phyloP scores from a whole-genome alignment of 106 monocot genomes.

The Hemerocallis citrina region DNA sequence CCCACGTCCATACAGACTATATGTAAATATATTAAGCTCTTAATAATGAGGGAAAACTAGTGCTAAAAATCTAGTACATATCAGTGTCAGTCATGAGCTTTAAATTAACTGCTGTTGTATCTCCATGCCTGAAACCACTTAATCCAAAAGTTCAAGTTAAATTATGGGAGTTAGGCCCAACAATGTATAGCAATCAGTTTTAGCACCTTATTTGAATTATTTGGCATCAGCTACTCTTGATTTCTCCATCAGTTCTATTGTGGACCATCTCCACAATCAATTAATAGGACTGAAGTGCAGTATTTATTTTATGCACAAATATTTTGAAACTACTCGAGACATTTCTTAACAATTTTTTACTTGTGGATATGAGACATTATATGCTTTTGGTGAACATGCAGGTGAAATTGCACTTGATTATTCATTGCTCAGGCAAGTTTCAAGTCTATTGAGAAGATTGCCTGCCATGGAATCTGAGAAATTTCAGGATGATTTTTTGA shows the following conservation, averaged over 20 bases:
- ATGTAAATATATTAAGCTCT: no score
- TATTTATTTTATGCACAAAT: background rate
- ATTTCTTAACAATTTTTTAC: background rate
- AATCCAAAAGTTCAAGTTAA: no score
- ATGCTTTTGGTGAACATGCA: constrained; percentile 12
- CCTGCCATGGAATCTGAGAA: constrained; percentile 97
- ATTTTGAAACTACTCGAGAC: background rate
- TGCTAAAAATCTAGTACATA: no score
- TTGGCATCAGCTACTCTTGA: no score
- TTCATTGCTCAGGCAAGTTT: constrained; percentile 95
- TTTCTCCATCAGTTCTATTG: background rate
- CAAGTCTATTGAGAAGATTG: constrained; percentile 91
- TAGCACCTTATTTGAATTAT: no score
- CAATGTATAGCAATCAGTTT: no score
- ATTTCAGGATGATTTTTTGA: constrained; percentile 95
- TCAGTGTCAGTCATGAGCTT: no score
- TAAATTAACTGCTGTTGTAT: no score
- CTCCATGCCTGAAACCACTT: no score
- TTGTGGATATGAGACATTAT: background rate
- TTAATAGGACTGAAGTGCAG: background rate
- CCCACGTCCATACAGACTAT: no score
- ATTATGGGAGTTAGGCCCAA: no score
- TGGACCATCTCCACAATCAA: background rate
- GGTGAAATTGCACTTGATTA: constrained; percentile 89
- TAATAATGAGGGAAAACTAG: no score